phyloP scores from a whole-genome alignment of 1,139 yeast species.

The Geotrichum klebahnii region DNA sequence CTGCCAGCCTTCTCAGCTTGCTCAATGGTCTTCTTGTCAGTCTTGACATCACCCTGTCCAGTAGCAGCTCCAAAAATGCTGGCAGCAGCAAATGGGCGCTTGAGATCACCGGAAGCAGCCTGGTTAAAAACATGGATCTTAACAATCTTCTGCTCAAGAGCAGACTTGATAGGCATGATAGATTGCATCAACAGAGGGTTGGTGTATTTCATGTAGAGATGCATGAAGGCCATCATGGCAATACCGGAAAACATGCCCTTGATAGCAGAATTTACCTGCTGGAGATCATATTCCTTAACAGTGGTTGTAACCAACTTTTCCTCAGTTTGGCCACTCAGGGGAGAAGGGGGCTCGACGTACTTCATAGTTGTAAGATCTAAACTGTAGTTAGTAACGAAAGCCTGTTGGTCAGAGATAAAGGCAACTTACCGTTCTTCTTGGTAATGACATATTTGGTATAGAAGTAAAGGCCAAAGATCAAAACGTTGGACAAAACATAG shows the following conservation, averaged over 20 bases:
- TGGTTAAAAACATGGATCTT: constrained; percentile 83
- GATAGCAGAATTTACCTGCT: constrained; percentile 73
- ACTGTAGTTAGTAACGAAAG: background rate
- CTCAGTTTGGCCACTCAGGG: constrained; percentile 68
- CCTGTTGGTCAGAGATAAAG: background rate
- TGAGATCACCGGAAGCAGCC: constrained; percentile 83
- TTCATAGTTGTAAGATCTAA: constrained; percentile 75
- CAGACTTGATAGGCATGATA: constrained; percentile 81
- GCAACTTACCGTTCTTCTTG: constrained; percentile 56
- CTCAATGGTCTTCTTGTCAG: constrained; percentile 51
- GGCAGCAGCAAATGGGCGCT: constrained; percentile 93
- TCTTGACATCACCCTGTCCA: constrained; percentile 63
- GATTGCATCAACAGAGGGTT: constrained; percentile 96
- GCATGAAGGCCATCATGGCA: constrained; percentile 99
- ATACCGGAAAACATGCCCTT: constrained; percentile 80
- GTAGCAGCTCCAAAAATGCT: constrained; percentile 73
- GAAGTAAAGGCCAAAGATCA: constrained; percentile 65
- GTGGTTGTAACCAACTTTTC: constrained; percentile 79
- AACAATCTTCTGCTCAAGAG: constrained; percentile 85
- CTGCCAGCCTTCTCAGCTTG: constrained; percentile 79
- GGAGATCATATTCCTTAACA: constrained; percentile 87
- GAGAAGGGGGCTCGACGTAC: constrained; percentile 80
- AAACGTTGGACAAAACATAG: constrained; percentile 61
- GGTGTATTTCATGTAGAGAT: constrained; percentile 93
- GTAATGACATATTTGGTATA: constrained; percentile 57